Evolutionary conservation across 352 stramenopile genomes (phyloP).

Genomic region (Globisporangium okanoganense): DNA sequence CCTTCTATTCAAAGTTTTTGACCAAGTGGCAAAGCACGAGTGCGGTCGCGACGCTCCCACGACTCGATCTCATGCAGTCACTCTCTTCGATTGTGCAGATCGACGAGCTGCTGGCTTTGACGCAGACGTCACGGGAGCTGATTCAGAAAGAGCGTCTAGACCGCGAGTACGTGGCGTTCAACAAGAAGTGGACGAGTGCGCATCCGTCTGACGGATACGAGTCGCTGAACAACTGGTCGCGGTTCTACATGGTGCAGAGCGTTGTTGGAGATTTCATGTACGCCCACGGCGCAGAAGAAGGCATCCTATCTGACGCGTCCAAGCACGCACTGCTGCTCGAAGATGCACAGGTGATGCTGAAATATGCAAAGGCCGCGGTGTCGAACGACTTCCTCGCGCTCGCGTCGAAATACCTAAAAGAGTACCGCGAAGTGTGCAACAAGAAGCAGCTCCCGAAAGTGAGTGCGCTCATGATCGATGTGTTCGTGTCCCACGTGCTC

Average conservation of each 20-base stretch:
- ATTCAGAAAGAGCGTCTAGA: constrained; percentile 8
- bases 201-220: constrained; percentile 47
- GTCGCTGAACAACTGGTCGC: constrained; percentile 53
- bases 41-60: constrained; percentile 32
- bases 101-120: constrained; percentile 38
- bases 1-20: constrained; percentile 49
- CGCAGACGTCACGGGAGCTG: constrained; percentile 9
- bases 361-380: constrained; percentile 63
- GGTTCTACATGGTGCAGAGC: constrained; percentile 60
- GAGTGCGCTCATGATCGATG: constrained; percentile 72
- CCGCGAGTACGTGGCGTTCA: constrained; percentile 23
- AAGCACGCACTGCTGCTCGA: constrained; percentile 27
- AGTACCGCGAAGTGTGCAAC: constrained; percentile 74
- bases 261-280: constrained; percentile 30
- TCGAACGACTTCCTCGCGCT: constrained; percentile 67
- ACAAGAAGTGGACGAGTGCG: constrained; percentile 32
- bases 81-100: constrained; percentile 63
- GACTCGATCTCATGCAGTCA: constrained; percentile 58
- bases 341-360: constrained; percentile 48
- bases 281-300: constrained; percentile 23
- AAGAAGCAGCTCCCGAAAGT: constrained; percentile 61
- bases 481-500: constrained; percentile 78
- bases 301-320: constrained; percentile 26
- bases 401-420: constrained; percentile 72
- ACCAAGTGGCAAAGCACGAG: constrained; percentile 60